Evolutionary conservation across 768 basidiomycete species (phyloP).

Genomic region (Boletus rubescentipes): DNA sequence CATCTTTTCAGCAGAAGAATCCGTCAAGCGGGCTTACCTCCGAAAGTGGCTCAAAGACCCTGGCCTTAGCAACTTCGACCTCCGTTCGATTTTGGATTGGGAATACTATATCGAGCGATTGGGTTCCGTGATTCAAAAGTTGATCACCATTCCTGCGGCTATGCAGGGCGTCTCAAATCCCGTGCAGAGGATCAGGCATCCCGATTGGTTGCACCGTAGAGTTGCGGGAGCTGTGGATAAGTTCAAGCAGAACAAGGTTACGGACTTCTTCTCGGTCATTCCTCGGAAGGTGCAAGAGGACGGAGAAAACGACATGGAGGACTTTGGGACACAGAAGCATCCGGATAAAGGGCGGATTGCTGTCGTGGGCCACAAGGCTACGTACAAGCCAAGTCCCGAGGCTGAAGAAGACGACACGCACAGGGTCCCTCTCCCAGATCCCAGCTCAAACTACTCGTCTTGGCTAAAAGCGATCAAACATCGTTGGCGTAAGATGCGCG

Average conservation of each 20-base stretch:
- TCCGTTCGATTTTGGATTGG: constrained; percentile 96
- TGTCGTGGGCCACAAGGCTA: constrained; percentile 50
- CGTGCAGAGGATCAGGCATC: constrained; percentile 92
- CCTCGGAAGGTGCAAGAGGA: constrained; percentile 12
- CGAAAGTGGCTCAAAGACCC: constrained; percentile 98
- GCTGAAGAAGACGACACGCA: constrained; percentile 27
- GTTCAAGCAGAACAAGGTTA: constrained; percentile 97
- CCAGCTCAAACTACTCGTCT: constrained; percentile 60
- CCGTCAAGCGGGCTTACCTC: constrained; percentile 84
- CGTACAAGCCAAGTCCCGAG: constrained; percentile 45
- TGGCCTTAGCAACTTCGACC: constrained; percentile 80
- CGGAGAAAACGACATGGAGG: constrained; percentile 59
- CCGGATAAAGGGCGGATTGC: constrained; percentile 44
- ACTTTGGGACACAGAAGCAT: constrained; percentile 37
- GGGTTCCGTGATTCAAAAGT: constrained; percentile 96
- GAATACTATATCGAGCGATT: constrained; percentile 96
- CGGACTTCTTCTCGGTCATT: constrained; percentile 74
- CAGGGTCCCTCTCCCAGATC: constrained; percentile 56
- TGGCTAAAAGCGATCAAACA: constrained; percentile 79
- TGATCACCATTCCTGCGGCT: constrained; percentile 98
- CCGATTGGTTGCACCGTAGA: constrained; percentile 93
- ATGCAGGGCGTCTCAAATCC: constrained; percentile 98
- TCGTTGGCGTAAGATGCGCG: constrained; percentile 67
- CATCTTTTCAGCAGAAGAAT: constrained; percentile 95
- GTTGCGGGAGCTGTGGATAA: constrained; percentile 90